Evolutionary conservation across 768 basidiomycete genomes (phyloP).

Genomic region (Hemileccinum impolitum): DNA sequence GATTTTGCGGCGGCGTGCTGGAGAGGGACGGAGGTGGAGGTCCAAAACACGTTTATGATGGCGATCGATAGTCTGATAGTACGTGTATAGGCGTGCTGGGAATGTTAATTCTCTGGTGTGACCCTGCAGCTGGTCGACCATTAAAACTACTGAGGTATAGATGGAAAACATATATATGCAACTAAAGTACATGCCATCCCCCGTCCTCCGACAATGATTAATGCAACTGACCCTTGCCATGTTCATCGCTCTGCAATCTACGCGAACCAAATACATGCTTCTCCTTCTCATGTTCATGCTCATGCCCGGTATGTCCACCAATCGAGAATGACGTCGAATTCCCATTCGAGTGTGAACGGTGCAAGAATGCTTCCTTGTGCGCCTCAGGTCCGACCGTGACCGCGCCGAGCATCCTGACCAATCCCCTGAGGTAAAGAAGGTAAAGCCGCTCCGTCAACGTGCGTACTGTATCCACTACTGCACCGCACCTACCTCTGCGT

Average conservation of each 20-base stretch:
- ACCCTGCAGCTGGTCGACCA: too few species aligned
- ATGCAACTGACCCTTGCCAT: background rate
- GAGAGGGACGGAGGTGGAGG: constrained; percentile 30
- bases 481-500: constrained; percentile 50
- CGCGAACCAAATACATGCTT: constrained; percentile 8
- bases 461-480: background rate
- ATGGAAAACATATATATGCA: too few species aligned
- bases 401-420: constrained; percentile 50
- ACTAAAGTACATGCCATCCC: too few species aligned
- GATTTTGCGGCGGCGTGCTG: constrained; percentile 31
- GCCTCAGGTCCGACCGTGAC: constrained; percentile 35
- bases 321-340: background rate
- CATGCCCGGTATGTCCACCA: background rate
- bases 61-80: constrained; percentile 17
- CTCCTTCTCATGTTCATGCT: background rate
- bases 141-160: too few species aligned
- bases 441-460: background rate
- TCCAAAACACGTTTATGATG: constrained; percentile 24
- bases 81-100: background rate
- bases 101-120: too few species aligned
- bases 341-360: background rate
- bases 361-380: constrained; percentile 6
- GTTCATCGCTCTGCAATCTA: constrained; percentile 1
- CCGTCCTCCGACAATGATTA: too few species aligned
- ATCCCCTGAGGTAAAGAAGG: constrained; percentile 35